These are phyloP conservation scores for Aspergillus hortae DNA, from an alignment of 2,329 filamentous ascomycete genomes.

Conservation along the genomic window DNA sequence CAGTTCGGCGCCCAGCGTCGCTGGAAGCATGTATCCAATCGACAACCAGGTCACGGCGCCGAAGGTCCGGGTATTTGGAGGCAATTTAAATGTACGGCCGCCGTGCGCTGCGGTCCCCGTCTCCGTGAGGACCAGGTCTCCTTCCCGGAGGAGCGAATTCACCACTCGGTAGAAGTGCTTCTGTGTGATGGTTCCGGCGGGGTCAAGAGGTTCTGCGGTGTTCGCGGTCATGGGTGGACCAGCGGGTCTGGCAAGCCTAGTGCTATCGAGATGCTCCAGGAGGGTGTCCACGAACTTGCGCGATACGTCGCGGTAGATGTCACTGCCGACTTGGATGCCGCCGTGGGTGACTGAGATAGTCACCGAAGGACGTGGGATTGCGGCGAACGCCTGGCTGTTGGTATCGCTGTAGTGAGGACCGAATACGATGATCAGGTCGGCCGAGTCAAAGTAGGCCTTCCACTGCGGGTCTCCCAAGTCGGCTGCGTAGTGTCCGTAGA, in stretches of 20 bases:
- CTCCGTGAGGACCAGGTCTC: constrained; percentile 57
- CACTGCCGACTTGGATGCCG: constrained; percentile 63
- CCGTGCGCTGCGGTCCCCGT: constrained; percentile 58
- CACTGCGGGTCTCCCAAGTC: constrained; percentile 32
- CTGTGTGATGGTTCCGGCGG: constrained; percentile 26
- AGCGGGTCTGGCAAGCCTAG: constrained; percentile 46
- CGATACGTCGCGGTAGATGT: constrained; percentile 77
- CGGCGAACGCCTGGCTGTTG: constrained; percentile 68
- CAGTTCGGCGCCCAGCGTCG: constrained; percentile 53
- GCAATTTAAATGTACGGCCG: constrained; percentile 49
- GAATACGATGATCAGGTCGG: constrained; percentile 37
- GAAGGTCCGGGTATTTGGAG: constrained; percentile 47
- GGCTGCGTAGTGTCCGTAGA: constrained; percentile 50
- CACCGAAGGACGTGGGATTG: constrained; percentile 70
- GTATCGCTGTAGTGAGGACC: constrained; percentile 41
- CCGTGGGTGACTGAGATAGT: constrained; percentile 79
- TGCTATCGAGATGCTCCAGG: constrained; percentile 56
- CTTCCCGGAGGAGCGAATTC: constrained; percentile 46
- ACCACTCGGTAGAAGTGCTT: constrained; percentile 44
- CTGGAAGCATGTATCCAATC: constrained; percentile 60
- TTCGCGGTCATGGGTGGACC: constrained; percentile 19
- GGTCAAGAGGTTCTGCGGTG: constrained; percentile 13
- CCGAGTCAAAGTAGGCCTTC: constrained; percentile 30
- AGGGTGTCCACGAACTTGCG: constrained; percentile 72
- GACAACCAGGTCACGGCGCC: constrained; percentile 57